Evolutionary conservation across 768 basidiomycete species (phyloP), one percentile per base, ranked within the genome.

Genomic region (Phanerodontia chrysosporium): DNA sequence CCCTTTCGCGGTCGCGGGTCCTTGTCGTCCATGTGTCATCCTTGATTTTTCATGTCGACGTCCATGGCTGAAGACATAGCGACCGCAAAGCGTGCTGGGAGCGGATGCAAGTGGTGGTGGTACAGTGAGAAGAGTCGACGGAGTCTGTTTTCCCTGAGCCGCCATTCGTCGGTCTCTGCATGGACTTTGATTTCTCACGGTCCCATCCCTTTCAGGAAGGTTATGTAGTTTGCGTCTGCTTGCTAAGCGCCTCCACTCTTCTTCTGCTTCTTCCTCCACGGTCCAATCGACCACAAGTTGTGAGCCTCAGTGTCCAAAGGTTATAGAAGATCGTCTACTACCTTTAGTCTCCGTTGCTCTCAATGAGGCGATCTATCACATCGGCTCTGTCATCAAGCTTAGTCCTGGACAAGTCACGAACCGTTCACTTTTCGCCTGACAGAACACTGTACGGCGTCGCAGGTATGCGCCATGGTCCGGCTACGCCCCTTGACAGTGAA

Each of bases 1-100:
- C 77, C 28, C 74, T 65, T 45, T 80, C 78, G 46, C 73, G 72
- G 49, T 79, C 77, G 45, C 75, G 69, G n/a, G n/a, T 74, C 74
- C 73, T 88, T 87, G 60, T 87, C 87, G 46, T 88, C 87, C 8
- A 77, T 73, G n/a, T n/a, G 62, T 90, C 86, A 58, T 90, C 87
- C 71, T 90, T 90, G 68, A 72, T 77, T 73, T n/a, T 88, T 87
- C 87, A 90, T 90, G 66, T 91, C 89, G 64, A 90, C 81, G 70
- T 91, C 89, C 89, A 91, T 91, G 59, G n/a, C 42, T 58, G 35
- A 51, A 54, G 46, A 48, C 16, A 27, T 21, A 18, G 39, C 39
- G 39, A 18, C 39, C 18, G 29, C 21, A 18, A 44, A 39, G 27
- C 45, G 22, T 29, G 16, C 9, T 30, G 42, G n/a, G 29, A 27